Evolutionary conservation across 345 rosid species (phyloP), one percentile per base, ranked within the genome.

Genomic region (Iberis pinnata): DNA sequence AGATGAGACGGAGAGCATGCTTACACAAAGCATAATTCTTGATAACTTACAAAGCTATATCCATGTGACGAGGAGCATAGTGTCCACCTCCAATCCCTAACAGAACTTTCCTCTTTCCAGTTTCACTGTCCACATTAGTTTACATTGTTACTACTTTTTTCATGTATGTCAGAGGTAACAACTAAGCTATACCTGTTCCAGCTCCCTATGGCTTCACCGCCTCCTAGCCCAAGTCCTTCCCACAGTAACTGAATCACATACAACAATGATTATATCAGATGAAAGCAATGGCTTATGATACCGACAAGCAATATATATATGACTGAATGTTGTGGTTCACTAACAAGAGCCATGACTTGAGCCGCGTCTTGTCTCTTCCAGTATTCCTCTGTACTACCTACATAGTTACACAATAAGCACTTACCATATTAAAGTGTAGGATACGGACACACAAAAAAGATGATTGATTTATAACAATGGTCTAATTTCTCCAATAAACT

Each of bases 211-310:
- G 82, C 72, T 57, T 71, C 70, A 25, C 73, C 74, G 25, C 87
- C 95, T 79, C 92, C 95, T 56, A 90, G 73, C 32, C 98, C 98
- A 56, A 90, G 89, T 68, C 96, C 98, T 76, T 80, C 79, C 96
- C 92, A 90, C 27, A 82, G 72, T 58, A 90, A 77, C 98, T 90
- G 64, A 37, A 73, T 60, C 26, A 22, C 50, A 27, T 27, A 19
- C 4, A 16, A 49, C 19, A 58, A 18, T 26, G 48, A 0, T 42
- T 36, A 13, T 12, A 56, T 33, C 49, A 43, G 58, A 37, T 27
- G 17, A 2, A 42, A 57, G n/a, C 47, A 49, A 43, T n/a, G 24
- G 12, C 25, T 56, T 0, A 7, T 12, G 22, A 56, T 25, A 39
- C 15, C n/a, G n/a, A n/a, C n/a, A n/a, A n/a, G n/a, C n/a, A n/a